Conservation (phyloP, 2,329 filamentous ascomycete genomes). For the Aspergillus floridensis region DNA sequence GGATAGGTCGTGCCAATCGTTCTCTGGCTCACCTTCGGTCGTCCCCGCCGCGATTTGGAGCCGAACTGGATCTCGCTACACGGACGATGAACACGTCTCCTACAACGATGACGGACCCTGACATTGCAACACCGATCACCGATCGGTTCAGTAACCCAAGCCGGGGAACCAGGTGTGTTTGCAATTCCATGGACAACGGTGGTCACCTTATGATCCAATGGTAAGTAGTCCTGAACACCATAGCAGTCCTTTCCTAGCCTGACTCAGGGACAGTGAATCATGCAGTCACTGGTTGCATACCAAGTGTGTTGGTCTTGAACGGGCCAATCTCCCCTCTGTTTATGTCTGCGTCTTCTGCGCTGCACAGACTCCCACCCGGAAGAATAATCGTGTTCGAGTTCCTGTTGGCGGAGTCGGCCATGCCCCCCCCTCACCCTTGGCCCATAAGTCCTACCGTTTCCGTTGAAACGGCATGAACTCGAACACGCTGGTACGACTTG, state of each 20-base stretch:
- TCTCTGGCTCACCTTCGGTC: constrained; percentile 41
- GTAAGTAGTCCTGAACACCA: constrained; percentile 32
- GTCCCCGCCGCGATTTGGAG: constrained; percentile 41
- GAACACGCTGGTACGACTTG: constrained; percentile 1
- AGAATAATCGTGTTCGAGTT: constrained; percentile 37
- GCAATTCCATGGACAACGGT: constrained; percentile 53
- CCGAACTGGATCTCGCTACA: constrained; percentile 38
- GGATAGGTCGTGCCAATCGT: constrained; percentile 30
- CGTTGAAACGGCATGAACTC: constrained; percentile 21
- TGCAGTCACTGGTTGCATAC: constrained; percentile 64
- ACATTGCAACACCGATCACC: constrained; percentile 52
- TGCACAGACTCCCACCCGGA: constrained; percentile 41
- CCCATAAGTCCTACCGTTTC: constrained; percentile 42
- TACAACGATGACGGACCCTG: constrained; percentile 51
- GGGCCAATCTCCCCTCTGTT: constrained; percentile 45
- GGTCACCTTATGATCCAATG: constrained; percentile 60
- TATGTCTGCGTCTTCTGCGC: constrained; percentile 54
- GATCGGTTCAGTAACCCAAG: constrained; percentile 53
- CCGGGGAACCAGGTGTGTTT: constrained; percentile 58
- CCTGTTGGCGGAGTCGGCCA: constrained; percentile 31
- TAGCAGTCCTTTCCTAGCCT: not conserved
- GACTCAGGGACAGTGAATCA: constrained; percentile 47
- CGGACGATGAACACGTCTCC: constrained; percentile 48
- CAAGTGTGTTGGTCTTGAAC: constrained; percentile 55
- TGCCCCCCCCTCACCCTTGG: constrained; percentile 40